Conservation (phyloP, 306 rosid genomes). For the Corylus heterophylla region DNA sequence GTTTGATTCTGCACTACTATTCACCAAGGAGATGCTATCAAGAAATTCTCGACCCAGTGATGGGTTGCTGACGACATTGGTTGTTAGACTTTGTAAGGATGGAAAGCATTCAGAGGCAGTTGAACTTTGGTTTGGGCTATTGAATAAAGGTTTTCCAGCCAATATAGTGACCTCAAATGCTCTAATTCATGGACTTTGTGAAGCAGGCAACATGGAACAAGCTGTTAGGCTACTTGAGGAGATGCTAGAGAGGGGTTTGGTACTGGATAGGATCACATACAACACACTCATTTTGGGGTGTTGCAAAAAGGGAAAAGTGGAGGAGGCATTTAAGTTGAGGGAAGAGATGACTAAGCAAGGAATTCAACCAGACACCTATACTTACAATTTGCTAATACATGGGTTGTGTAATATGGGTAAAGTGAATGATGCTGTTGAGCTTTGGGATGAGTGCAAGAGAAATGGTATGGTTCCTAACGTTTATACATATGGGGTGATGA, state of each 20-base stretch:
- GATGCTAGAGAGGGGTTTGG: conserved; percentile 60
- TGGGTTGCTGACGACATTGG: conserved; percentile 59
- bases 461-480: conserved; percentile 56
- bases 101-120: conserved; percentile 55
- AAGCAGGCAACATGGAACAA: conserved; percentile 47
- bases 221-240: conserved; percentile 34
- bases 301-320: conserved; percentile 53
- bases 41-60: conserved; percentile 57
- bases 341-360: conserved; percentile 55
- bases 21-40: conserved; percentile 40
- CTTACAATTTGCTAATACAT: conserved; percentile 62
- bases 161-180: conserved; percentile 66
- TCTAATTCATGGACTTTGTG: conserved; percentile 68
- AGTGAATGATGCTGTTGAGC: conserved; percentile 48
- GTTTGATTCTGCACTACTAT: conserved; percentile 48
- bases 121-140: conserved; percentile 68
- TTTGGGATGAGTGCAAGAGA: conserved; percentile 53
- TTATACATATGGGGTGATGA: conserved; percentile 62
- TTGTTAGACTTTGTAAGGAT: conserved; percentile 59
- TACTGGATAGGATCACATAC: conserved; percentile 59
- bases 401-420: conserved; percentile 59
- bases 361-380: conserved; percentile 59
- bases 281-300: conserved; percentile 68
- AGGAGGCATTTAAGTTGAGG: conserved; percentile 53
- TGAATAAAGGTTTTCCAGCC: conserved; percentile 48